Conservation (phyloP, 805 yeast genomes). For the Starmerella sirachaensis region DNA sequence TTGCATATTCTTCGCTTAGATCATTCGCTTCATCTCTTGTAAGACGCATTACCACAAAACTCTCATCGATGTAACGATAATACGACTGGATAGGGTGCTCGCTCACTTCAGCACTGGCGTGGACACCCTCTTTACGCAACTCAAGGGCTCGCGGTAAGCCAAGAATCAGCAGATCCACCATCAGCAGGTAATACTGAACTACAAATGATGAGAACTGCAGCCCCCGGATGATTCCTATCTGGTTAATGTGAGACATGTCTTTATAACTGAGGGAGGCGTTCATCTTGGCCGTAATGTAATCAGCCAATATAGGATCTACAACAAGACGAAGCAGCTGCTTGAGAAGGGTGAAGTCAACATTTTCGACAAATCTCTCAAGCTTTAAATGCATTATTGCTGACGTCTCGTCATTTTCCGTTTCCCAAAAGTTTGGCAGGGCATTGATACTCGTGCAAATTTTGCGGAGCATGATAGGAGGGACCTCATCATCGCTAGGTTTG, state of each 20-base stretch:
- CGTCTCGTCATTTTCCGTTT: conserved; percentile 56
- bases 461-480: conserved; percentile 81
- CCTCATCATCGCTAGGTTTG: conserved; percentile 87
- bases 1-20: conserved; percentile 49
- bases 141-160: conserved; percentile 83
- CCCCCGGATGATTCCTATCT: conserved; percentile 78
- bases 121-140: conserved; percentile 62
- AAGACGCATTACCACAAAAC: conserved; percentile 70
- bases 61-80: conserved; percentile 69
- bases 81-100: conserved; percentile 70
- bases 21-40: conserved; percentile 61
- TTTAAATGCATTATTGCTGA: conserved; percentile 76
- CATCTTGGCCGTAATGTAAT: conserved; percentile 81
- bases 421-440: conserved; percentile 70
- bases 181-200: conserved; percentile 79
- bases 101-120: conserved; percentile 42
- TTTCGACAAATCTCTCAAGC: conserved; percentile 61
- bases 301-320: conserved; percentile 85
- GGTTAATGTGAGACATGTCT: conserved; percentile 90
- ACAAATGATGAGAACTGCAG: conserved; percentile 83
- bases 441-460: conserved; percentile 92
- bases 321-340: conserved; percentile 70
- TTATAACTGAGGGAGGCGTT: conserved; percentile 72
- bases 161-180: conserved; percentile 65
- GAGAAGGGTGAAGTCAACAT: conserved; percentile 74